Evolutionary conservation across 2,329 filamentous ascomycete genomes (phyloP).

Genomic region (Colletotrichum brevisporum): DNA sequence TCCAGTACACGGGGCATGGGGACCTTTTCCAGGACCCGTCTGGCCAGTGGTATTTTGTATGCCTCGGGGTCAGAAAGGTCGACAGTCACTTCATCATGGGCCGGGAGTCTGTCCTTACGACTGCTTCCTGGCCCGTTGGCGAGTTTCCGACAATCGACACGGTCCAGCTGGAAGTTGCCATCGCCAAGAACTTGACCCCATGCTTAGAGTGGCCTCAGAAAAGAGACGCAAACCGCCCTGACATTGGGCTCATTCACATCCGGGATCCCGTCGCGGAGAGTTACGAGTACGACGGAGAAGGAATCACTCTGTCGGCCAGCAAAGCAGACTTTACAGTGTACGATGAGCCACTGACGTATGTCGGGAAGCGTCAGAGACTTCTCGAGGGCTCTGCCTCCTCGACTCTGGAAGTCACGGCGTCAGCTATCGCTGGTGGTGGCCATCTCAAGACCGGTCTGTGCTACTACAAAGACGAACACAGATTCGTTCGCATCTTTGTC

Average conservation of each 20-base stretch:
- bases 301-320: background rate
- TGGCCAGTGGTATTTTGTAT: constrained; percentile 48
- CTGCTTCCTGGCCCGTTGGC: constrained; percentile 24
- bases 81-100: constrained; percentile 9
- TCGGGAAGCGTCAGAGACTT: constrained; percentile 27
- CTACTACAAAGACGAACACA: no score
- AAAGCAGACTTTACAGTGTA: no score
- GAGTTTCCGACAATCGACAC: background rate
- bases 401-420: background rate
- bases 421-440: no score
- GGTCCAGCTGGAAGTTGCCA: background rate
- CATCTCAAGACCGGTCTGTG: no score
- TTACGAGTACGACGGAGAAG: background rate
- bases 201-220: no score
- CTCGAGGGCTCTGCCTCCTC: constrained; percentile 14
- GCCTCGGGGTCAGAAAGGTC: background rate
- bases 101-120: constrained; percentile 15
- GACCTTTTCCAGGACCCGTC: constrained; percentile 69
- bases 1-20: constrained; percentile 69
- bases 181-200: no score
- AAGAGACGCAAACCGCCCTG: background rate
- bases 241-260: constrained; percentile 20
- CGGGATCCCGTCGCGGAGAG: background rate
- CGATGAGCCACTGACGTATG: constrained; percentile 9
- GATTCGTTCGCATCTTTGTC: no score